These are phyloP conservation scores for Ceratocystiopsis brevicomis DNA, from an alignment of 2,329 filamentous ascomycete species.

Conservation along the genomic window DNA sequence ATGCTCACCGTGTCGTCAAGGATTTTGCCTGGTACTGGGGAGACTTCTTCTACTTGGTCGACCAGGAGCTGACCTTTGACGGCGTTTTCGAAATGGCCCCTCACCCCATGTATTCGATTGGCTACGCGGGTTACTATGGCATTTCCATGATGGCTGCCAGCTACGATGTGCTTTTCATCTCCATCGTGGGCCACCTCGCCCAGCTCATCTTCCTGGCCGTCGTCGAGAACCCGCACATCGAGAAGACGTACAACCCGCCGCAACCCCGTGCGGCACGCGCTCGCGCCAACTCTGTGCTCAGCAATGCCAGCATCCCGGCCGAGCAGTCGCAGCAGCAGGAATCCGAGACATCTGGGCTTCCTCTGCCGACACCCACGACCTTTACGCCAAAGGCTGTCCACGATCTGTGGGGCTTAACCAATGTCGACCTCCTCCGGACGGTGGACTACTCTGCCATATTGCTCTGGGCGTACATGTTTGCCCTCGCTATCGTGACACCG, in stretches of 20 bases:
- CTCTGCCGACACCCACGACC: slow-evolving; percentile 6
- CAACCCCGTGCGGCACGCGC: slow-evolving; percentile 43
- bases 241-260: slow-evolving; percentile 90
- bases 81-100: slow-evolving; percentile 98
- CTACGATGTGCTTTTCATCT: slow-evolving; percentile 94
- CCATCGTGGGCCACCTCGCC: slow-evolving; percentile 79
- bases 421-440: slow-evolving; percentile 73
- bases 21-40: slow-evolving; percentile 99
- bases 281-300: slow-evolving; percentile 8
- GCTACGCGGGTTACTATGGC: slow-evolving; percentile 93
- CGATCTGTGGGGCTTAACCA: slow-evolving; percentile 63
- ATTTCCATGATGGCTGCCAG: slow-evolving; percentile 97
- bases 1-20: slow-evolving; percentile 93
- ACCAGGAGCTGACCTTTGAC: slow-evolving; percentile 94
- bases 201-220: slow-evolving; percentile 84
- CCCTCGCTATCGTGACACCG: slow-evolving; percentile 57
- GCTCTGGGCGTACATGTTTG: slow-evolving; percentile 55
- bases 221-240: slow-evolving; percentile 94
- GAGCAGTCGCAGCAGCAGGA: not conserved
- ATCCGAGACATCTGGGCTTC: slow-evolving; percentile 1
- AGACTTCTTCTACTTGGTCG: slow-evolving; percentile 96
- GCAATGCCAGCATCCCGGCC: slow-evolving; percentile 2
- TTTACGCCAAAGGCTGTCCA: slow-evolving; percentile 49
- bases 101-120: slow-evolving; percentile 97
- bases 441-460: slow-evolving; percentile 69